Percentiles rank a stretch among this genome's conserved stretches.
These are phyloP conservation scores for Aegle marmelos DNA, from an alignment of 345 rosid species.

Conservation along the genomic window DNA sequence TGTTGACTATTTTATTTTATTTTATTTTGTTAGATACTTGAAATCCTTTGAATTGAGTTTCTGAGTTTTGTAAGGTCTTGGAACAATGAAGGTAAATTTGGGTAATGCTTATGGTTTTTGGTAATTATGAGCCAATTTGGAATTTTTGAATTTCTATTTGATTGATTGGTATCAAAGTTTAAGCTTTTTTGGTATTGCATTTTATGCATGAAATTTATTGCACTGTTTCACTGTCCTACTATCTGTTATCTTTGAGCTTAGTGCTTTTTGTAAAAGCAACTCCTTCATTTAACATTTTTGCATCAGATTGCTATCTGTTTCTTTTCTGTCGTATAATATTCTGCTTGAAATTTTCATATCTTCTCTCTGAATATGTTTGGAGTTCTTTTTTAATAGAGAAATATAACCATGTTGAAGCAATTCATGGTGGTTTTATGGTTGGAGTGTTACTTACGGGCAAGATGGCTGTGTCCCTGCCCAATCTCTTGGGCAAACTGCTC, in stretches of 20 bases:
- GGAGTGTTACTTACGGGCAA: background rate
- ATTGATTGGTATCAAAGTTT: no score
- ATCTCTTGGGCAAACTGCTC: background rate
- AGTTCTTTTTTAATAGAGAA: no score
- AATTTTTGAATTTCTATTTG: no score
- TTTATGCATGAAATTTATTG: background rate
- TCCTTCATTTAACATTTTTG: no score
- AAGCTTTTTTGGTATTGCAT: no score
- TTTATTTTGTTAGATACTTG: background rate
- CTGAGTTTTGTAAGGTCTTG: background rate
- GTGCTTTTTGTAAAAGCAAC: background rate
- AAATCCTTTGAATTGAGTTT: no score
- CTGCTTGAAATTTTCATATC: background rate
- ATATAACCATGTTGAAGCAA: background rate
- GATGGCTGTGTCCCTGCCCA: background rate
- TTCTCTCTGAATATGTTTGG: background rate
- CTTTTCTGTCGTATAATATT: no score
- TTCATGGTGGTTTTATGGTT: background rate
- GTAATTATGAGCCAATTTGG: no score
- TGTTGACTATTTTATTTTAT: background rate
- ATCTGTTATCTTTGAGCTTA: background rate
- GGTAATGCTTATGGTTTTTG: no score
- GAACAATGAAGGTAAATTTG: no score
- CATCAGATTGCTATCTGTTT: background rate
- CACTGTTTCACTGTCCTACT: background rate